Percentiles rank a stretch among this genome's conserved stretches.
These are phyloP conservation scores for Calonectria pseudoturangicola DNA, from an alignment of 2,329 filamentous ascomycete genomes.

Conservation along the genomic window DNA sequence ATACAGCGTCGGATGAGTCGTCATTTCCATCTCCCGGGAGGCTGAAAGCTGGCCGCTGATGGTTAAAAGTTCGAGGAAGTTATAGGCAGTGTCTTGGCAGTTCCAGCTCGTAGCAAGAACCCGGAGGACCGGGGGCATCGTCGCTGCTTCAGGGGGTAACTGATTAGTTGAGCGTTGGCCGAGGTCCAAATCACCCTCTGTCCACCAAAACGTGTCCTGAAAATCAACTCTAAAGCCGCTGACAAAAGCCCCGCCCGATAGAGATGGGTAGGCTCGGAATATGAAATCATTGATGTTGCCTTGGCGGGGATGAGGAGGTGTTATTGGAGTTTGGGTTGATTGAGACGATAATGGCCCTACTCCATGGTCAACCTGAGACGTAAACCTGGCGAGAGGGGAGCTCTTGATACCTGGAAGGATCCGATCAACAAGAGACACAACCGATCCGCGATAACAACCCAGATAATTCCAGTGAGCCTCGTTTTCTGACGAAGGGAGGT, in stretches of 20 bases:
- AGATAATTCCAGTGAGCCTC: slow-evolving; percentile 69
- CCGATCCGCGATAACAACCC: slow-evolving; percentile 71
- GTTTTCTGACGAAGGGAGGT: slow-evolving; percentile 59
- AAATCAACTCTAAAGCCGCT: slow-evolving; percentile 70
- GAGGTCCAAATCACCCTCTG: slow-evolving; percentile 66
- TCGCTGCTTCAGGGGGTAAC: slow-evolving; percentile 55
- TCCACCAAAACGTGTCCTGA: slow-evolving; percentile 76
- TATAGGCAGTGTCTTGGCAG: slow-evolving; percentile 67
- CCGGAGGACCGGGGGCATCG: slow-evolving; percentile 69
- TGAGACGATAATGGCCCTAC: slow-evolving; percentile 68
- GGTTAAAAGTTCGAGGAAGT: slow-evolving; percentile 72
- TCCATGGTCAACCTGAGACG: slow-evolving; percentile 39
- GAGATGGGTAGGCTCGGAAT: slow-evolving; percentile 66
- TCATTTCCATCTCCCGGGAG: slow-evolving; percentile 68
- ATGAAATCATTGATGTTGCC: slow-evolving; percentile 72
- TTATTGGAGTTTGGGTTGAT: slow-evolving; percentile 69
- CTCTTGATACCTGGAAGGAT: slow-evolving; percentile 69
- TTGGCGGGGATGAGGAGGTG: slow-evolving; percentile 69
- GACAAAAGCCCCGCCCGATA: slow-evolving; percentile 62
- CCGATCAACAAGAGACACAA: slow-evolving; percentile 68
- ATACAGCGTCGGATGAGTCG: slow-evolving; percentile 70
- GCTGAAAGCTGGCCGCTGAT: slow-evolving; percentile 69
- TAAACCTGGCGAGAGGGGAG: not conserved
- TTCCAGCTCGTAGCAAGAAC: slow-evolving; percentile 73
- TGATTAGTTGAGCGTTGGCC: slow-evolving; percentile 47